Base-by-base conservation (phyloP, 345 rosid species). In the Kernera saxatilis region DNA sequence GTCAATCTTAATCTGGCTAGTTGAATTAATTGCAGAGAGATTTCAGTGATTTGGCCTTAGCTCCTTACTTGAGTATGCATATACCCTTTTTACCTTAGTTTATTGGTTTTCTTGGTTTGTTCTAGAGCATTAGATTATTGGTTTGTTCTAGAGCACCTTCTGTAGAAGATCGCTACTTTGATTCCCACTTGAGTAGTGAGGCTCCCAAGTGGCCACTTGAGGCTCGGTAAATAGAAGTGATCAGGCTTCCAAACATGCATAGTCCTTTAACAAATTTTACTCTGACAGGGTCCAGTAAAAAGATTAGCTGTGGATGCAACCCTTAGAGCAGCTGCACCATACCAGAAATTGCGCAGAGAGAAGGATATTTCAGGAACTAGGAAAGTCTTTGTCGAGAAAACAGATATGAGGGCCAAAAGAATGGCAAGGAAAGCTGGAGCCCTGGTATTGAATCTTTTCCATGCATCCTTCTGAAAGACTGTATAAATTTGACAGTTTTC, bases 391-490 rank as follows among this genome's bases (percentile, higher is more conserved):
- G 97, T 93, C 21, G 97, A 91, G 88, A 93, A 91, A 81, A 70
- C 88, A 76, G 98, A 93, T 82, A 91, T 93, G 94, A 85, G 98
- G 84, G 96, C 98, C 50, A 91, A 93, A 80, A 76, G 98, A 84
- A 93, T 93, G 98, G 96, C 97, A 44, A 84, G 98, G 75, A 93
- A 93, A 84, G 98, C 97, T 4, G 98, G 98, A 78, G 98, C 98
- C 73, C 73, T 93, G 98, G 98, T 91, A 93, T 37, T 40, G 27
- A 78, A 55, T 55, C 26, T 70, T 64, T 48, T 46, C 49, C 67
- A 27, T 48, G 5, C 69, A 43, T 46, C 41, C 30, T 22, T 64
- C 3, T 50, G 32, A 30, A 67, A 27, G 45, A 48, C 29, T 66
- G 9, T 49, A 19, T 57, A n/a, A 19, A 49, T 41, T 54, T 39